These are phyloP conservation scores for Didymella pomorum DNA, from an alignment of 2,329 filamentous ascomycete species.

Conservation along the genomic window DNA sequence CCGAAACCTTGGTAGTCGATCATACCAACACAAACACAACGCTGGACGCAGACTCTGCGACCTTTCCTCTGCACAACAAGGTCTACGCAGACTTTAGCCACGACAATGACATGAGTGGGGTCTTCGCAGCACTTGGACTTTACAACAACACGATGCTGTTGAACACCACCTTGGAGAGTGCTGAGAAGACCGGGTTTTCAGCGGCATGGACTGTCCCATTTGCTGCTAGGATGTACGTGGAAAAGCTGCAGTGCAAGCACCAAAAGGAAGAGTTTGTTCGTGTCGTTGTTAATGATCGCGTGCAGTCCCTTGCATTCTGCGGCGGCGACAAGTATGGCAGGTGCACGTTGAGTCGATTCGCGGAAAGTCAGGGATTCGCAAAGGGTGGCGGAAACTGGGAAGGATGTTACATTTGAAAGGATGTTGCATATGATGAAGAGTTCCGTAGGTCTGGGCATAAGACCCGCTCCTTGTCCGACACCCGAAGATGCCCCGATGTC, in stretches of 20 bases:
- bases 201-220: constrained; percentile 85
- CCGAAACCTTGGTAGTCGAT: constrained; percentile 72
- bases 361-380: constrained; percentile 79
- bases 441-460: no score
- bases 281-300: constrained; percentile 83
- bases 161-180: constrained; percentile 57
- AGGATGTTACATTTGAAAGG: not conserved
- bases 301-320: constrained; percentile 76
- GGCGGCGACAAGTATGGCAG: constrained; percentile 73
- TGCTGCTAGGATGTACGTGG: constrained; percentile 82
- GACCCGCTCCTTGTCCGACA: no score
- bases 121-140: constrained; percentile 79
- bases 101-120: constrained; percentile 83
- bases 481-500: no score
- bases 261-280: constrained; percentile 74
- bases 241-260: constrained; percentile 77
- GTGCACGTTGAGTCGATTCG: constrained; percentile 74
- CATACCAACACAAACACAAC: constrained; percentile 80
- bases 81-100: constrained; percentile 92
- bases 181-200: constrained; percentile 71
- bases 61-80: constrained; percentile 73
- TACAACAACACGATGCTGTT: constrained; percentile 70
- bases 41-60: constrained; percentile 70
- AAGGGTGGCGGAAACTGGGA: constrained; percentile 64
- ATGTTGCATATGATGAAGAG: not conserved